Evolutionary conservation across 2,329 filamentous ascomycete genomes (phyloP).

Genomic region (Neofusicoccum ribis): DNA sequence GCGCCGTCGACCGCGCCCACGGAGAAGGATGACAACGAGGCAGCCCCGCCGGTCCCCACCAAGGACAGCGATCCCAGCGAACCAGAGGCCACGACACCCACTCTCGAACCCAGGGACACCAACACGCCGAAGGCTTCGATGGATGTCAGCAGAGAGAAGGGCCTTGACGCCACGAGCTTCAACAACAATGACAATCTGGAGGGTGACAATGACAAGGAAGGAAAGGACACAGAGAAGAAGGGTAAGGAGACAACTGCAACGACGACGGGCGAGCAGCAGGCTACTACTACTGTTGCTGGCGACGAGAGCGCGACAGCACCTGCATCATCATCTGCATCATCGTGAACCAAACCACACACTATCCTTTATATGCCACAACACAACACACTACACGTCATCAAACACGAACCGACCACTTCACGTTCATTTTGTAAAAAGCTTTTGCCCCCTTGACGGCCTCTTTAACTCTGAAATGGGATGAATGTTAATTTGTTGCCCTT

Average conservation of each 20-base stretch:
- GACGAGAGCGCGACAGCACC: conserved; percentile 9
- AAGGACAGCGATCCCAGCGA: conserved; percentile 9
- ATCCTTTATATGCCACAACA: background rate
- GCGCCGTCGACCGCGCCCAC: conserved; percentile 1
- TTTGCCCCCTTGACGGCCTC: background rate
- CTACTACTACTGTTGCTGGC: conserved; percentile 9
- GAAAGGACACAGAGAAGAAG: conserved; percentile 9
- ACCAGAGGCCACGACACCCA: background rate
- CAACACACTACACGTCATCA: background rate
- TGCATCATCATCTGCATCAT: conserved; percentile 14
- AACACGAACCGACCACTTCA: background rate
- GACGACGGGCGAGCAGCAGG: conserved; percentile 15
- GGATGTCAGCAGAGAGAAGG: conserved; percentile 1
- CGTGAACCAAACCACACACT: background rate
- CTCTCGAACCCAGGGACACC: background rate
- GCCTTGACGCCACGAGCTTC: background rate
- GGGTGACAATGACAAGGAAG: conserved; percentile 6
- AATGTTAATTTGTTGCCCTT: conserved; percentile 11
- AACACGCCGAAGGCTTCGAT: background rate
- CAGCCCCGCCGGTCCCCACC: background rate
- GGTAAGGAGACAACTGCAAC: conserved; percentile 17
- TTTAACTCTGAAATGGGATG: conserved; percentile 7
- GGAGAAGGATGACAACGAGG: background rate
- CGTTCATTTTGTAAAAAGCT: conserved; percentile 15
- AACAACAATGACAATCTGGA: background rate